Evolutionary conservation across 768 basidiomycete genomes (phyloP).

Genomic region (Pilatotrama ljubarskyi): DNA sequence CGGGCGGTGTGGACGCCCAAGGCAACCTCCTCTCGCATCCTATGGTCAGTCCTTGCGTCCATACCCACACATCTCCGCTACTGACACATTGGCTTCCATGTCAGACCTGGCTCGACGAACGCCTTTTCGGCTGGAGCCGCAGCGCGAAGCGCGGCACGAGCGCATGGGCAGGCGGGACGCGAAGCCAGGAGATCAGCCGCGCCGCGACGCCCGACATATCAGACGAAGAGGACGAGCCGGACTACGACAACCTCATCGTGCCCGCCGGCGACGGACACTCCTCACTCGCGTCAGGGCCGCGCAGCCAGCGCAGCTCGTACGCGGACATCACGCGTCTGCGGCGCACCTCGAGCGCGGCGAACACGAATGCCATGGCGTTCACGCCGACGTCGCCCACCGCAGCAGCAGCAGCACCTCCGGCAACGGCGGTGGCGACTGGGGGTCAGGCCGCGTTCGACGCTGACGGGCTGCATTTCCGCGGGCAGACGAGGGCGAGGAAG

Average conservation of each 20-base stretch:
- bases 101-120: constrained; percentile 88
- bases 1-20: constrained; percentile 83
- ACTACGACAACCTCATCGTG: constrained; percentile 88
- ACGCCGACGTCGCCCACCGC: constrained; percentile 10
- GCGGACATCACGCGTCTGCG: constrained; percentile 70
- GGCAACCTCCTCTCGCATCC: constrained; percentile 85
- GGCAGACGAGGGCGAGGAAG: constrained; percentile 47
- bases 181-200: constrained; percentile 59
- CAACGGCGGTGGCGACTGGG: constrained; percentile 9
- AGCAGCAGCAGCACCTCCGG: too few species aligned
- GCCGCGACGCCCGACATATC: constrained; percentile 72
- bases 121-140: constrained; percentile 88
- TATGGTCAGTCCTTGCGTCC: constrained; percentile 51
- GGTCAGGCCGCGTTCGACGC: constrained; percentile 32
- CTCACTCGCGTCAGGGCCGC: constrained; percentile 34
- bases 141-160: constrained; percentile 79
- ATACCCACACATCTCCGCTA: neutral
- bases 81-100: neutral
- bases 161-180: constrained; percentile 76
- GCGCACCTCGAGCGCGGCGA: constrained; percentile 61
- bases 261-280: constrained; percentile 46
- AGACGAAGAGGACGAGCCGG: constrained; percentile 83
- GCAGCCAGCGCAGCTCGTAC: constrained; percentile 40
- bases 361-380: constrained; percentile 36
- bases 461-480: constrained; percentile 44